A percentile compares a stretch with the other conserved stretches of the same genome.
Evolutionary conservation across 202 grass and related monocot species (phyloP).

Genomic region (Carex arenaria): DNA sequence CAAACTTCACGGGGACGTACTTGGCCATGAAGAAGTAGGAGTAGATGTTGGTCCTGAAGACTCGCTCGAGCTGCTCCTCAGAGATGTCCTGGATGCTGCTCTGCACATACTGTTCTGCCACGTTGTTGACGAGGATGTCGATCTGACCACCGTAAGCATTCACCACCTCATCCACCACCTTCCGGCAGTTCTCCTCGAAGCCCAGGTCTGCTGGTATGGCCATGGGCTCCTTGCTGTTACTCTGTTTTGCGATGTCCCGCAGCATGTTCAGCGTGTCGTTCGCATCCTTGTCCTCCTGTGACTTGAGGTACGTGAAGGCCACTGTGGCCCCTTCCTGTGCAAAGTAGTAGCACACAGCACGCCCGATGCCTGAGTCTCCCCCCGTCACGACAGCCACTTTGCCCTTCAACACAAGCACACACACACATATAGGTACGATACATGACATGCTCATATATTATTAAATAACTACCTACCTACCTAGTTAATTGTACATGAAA

Average conservation of each 20-base stretch:
- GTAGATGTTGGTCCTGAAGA: conserved; percentile 79
- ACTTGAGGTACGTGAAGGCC: conserved; percentile 61
- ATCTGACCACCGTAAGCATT: conserved; percentile 35
- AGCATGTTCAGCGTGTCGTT: conserved; percentile 51
- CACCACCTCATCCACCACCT: conserved; percentile 47
- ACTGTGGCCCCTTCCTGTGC: conserved; percentile 68
- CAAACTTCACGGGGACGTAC: not conserved
- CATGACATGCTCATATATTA: not conserved
- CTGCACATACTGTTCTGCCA: conserved; percentile 56
- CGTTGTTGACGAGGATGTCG: conserved; percentile 80
- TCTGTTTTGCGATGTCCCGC: conserved; percentile 26
- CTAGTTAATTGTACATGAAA: not conserved
- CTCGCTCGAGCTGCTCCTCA: conserved; percentile 52
- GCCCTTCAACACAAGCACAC: conserved; percentile 19
- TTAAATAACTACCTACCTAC: too few species aligned
- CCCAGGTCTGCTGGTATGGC: conserved; percentile 53
- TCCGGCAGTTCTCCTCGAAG: conserved; percentile 60
- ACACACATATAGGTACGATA: not conserved
- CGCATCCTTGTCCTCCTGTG: conserved; percentile 57
- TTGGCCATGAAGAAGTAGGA: conserved; percentile 54
- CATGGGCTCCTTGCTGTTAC: conserved; percentile 38
- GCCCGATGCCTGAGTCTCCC: conserved; percentile 86
- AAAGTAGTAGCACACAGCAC: conserved; percentile 73
- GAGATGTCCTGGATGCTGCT: conserved; percentile 30
- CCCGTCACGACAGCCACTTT: conserved; percentile 81